Conservation (phyloP, 352 stramenopile species). For the Globisporangium ultimum region DNA sequence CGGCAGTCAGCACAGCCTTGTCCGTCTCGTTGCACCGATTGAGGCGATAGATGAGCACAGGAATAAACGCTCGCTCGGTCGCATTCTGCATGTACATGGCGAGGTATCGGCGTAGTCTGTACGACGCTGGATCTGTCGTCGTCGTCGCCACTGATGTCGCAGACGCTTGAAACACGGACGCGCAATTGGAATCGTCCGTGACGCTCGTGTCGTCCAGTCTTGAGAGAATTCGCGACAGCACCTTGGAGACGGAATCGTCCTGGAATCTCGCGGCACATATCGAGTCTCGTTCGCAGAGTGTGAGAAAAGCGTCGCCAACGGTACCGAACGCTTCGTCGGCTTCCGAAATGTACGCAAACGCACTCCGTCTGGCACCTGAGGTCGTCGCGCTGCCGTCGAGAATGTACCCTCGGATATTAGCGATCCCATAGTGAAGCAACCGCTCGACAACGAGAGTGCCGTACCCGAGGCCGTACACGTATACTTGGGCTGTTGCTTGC, state of each 20-base stretch:
- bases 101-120: slow-evolving; percentile 18
- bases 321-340: slow-evolving; percentile 42
- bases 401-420: slow-evolving; percentile 53
- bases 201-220: slow-evolving; percentile 21
- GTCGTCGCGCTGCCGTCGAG: slow-evolving; percentile 49
- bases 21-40: slow-evolving; percentile 48
- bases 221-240: slow-evolving; percentile 33
- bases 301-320: slow-evolving; percentile 40
- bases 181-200: slow-evolving; percentile 9
- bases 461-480: slow-evolving; percentile 69
- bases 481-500: slow-evolving; percentile 35
- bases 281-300: slow-evolving; percentile 37
- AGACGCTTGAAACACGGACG: slow-evolving; percentile 6
- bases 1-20: slow-evolving; percentile 29
- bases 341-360: slow-evolving; percentile 23
- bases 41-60: slow-evolving; percentile 54
- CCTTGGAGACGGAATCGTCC: slow-evolving; percentile 24
- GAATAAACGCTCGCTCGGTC: slow-evolving; percentile 55
- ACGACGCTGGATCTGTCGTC: slow-evolving; percentile 9
- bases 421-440: slow-evolving; percentile 48
- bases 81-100: slow-evolving; percentile 42
- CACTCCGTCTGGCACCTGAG: slow-evolving; percentile 18
- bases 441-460: slow-evolving; percentile 64
- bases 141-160: background rate
- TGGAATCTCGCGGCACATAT: slow-evolving; percentile 39